Conservation (phyloP, 768 basidiomycete genomes). For the Lactifluus subvellereus region DNA sequence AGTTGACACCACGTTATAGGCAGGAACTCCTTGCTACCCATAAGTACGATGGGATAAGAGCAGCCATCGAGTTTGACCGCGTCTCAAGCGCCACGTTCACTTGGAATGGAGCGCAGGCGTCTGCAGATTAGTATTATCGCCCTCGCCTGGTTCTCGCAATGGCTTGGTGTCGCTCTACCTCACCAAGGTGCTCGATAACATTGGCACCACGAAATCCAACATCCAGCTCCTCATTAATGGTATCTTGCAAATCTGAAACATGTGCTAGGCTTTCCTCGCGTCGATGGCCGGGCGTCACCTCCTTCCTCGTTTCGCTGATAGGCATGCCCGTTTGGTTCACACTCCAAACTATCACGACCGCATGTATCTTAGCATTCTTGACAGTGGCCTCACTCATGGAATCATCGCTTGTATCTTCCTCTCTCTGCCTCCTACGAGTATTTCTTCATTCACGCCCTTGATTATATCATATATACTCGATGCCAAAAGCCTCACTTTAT, state of each 20-base stretch:
- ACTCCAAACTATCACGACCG: slow-evolving; percentile 62
- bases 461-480: too few species aligned
- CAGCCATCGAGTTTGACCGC: slow-evolving; percentile 65
- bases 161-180: too few species aligned
- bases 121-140: too few species aligned
- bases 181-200: too few species aligned
- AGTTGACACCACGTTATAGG: too few species aligned
- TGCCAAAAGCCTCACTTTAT: background rate
- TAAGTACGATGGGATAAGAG: slow-evolving; percentile 78
- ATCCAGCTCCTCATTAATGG: too few species aligned
- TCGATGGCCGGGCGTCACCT: slow-evolving; percentile 60
- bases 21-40: slow-evolving; percentile 29
- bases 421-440: slow-evolving; percentile 62
- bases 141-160: too few species aligned
- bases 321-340: slow-evolving; percentile 64
- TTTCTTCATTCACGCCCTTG: too few species aligned
- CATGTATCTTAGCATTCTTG: slow-evolving; percentile 42
- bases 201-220: too few species aligned
- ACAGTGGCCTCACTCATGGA: slow-evolving; percentile 40
- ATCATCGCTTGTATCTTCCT: slow-evolving; percentile 58
- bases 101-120: too few species aligned
- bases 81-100: too few species aligned
- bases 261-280: slow-evolving; percentile 53
- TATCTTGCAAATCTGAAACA: slow-evolving; percentile 50
- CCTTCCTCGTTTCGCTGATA: slow-evolving; percentile 53